Conservation (phyloP, 176 grass and related monocot genomes). For the Triticum urartu region DNA sequence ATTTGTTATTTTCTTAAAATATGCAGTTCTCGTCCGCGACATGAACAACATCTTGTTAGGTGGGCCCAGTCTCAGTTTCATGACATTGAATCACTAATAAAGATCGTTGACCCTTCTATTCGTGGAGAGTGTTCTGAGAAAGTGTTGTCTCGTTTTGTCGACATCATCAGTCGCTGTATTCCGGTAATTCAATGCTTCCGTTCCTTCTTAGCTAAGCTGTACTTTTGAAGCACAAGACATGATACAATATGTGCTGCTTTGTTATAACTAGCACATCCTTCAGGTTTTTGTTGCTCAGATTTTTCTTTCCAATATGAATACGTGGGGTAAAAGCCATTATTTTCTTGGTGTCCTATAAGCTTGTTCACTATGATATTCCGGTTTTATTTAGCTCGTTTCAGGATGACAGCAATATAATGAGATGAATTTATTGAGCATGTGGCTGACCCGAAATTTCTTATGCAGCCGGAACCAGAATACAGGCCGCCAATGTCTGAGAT, state of each 20-base stretch:
- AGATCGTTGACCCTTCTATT: conserved; percentile 72
- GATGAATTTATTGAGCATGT: conserved; percentile 12
- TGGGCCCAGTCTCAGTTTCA: conserved; percentile 82
- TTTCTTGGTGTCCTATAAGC: not conserved
- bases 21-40: conserved; percentile 57
- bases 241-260: not conserved
- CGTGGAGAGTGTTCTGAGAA: conserved; percentile 53
- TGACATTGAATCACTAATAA: conserved; percentile 71
- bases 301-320: conserved; percentile 16
- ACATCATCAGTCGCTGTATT: conserved; percentile 78
- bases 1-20: conserved; percentile 22
- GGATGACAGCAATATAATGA: not conserved
- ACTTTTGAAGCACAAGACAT: conserved; percentile 14
- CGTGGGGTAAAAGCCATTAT: conserved; percentile 2
- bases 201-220: not conserved
- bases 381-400: not conserved
- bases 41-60: conserved; percentile 71
- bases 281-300: conserved; percentile 1
- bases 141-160: conserved; percentile 68
- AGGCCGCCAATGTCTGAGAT: conserved; percentile 74
- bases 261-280: conserved; percentile 23
- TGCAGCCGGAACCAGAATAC: conserved; percentile 64
- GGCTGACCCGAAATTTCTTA: conserved; percentile 29
- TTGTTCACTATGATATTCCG: not conserved
- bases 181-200: conserved; percentile 42